Base-by-base conservation (phyloP, 192 early-diverging fungal genomes). In the Podila verticillata region DNA sequence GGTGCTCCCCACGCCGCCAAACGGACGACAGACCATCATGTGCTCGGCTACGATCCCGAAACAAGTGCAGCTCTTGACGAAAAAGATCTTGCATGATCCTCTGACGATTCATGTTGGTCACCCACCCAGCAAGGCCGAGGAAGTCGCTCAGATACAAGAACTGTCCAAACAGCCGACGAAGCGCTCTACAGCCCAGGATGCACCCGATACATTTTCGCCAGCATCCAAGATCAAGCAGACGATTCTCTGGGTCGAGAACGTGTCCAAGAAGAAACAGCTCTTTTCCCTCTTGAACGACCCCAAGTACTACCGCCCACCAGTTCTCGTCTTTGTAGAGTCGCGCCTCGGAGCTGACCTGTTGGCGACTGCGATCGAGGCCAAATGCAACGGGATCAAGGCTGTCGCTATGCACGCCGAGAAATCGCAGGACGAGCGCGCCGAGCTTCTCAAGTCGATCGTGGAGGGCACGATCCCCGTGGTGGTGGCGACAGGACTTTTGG, bases 211-310 rank as follows among this genome's bases (percentile, higher is more conserved):
- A 2, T 72, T 72, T 54, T 80, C 70, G 2, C 70, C 77, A 5
- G 64, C 78, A 15, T 83, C 72, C 17, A 39, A 65, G 35, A 83
- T 89, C 54, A 85, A 87, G 28, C 88, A 89, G 35, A 89, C 88
- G 6, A 64, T 89, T 44, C 56, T 89, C 7, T 89, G 88, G 88
- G 84, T 89, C 1, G 87, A 88, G 39, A 88, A 88, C 60, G 69
- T 70, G 3, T 85, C 83, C 30, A 89, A 89, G 70, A 77, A 84
- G 49, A 89, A 89, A 34, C 73, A 82, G n/a, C 70, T 89, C 0
- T 80, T 88, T 31, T 88, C 87, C 7, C 73, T 89, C 51, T 66
- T 89, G 7, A 83, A 73, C 29, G 82, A 89, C 26, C 81, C 87
- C 26, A 88, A 80, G 13, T 89, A 89, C 57, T 88, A 74, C 35